A percentile compares a stretch with the other conserved stretches of the same genome.
These are phyloP conservation scores for Phlebopus sp. DNA, from an alignment of 1,284 basidiomycete species.

Conservation along the genomic window DNA sequence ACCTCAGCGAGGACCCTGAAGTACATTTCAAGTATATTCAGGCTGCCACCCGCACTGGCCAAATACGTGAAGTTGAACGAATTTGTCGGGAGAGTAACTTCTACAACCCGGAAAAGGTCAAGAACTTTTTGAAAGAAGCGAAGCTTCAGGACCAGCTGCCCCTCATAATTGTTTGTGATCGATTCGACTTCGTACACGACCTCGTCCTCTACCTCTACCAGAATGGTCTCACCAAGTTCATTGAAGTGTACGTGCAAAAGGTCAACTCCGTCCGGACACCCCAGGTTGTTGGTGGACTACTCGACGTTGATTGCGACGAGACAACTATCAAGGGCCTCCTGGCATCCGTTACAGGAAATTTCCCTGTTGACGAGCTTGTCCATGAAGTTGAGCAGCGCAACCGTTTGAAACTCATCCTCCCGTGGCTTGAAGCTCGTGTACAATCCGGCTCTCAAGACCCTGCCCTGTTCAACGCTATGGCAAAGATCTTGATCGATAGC, in stretches of 20 bases:
- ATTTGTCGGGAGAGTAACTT: slow-evolving; percentile 97
- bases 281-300: slow-evolving; percentile 95
- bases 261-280: slow-evolving; percentile 98
- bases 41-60: slow-evolving; percentile 96
- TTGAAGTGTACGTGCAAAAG: slow-evolving; percentile 98
- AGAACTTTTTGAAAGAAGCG: slow-evolving; percentile 99
- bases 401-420: slow-evolving; percentile 93
- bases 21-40: slow-evolving; percentile 99
- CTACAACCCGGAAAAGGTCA: slow-evolving; percentile 99
- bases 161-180: slow-evolving; percentile 99
- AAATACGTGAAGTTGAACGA: slow-evolving; percentile 98
- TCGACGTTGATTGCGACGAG: slow-evolving; percentile 99
- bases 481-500: slow-evolving; percentile 98
- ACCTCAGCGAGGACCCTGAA: slow-evolving; percentile 93
- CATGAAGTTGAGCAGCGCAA: slow-evolving; percentile 97
- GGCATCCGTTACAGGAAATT: slow-evolving; percentile 92
- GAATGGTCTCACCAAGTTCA: slow-evolving; percentile 95
- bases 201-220: slow-evolving; percentile 99
- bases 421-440: slow-evolving; percentile 94
- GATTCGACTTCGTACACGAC: slow-evolving; percentile 99
- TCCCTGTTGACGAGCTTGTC: slow-evolving; percentile 97
- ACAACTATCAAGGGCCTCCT: slow-evolving; percentile 92
- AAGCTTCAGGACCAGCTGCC: slow-evolving; percentile 96
- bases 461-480: slow-evolving; percentile 93
- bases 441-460: slow-evolving; percentile 91